Evolutionary conservation across 768 basidiomycete genomes (phyloP), one percentile per base, ranked within the genome.

Genomic region (Russula sp.): DNA sequence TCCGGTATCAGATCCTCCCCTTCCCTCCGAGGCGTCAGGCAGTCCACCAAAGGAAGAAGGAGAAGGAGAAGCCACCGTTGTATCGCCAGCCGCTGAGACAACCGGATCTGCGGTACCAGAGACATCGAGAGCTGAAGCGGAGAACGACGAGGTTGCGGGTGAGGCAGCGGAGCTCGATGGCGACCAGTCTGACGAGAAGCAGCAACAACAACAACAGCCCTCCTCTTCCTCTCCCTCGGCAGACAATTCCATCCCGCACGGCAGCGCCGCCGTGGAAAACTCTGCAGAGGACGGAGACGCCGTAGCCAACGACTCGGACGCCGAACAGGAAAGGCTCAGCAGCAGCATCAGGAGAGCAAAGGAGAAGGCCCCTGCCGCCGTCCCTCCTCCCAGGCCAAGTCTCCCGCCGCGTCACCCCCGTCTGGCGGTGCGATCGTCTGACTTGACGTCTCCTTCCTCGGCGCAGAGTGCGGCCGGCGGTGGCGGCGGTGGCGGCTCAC

Each of bases 401-500:
- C 61, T 20, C 29, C 50, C 61, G 29, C 64, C 64, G 43, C 64
- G 61, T 32, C 57, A 58, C 41, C 61, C 61, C 10, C 51, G 41
- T 36, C 54, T 41, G 35, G 29, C 60, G n/a, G 49, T 46, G 42
- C 60, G 48, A 20, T 13, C 49, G 39, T 47, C 36, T 22, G 41
- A 47, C n/a, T 18, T n/a, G 11, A 11, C 36, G 5, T 22, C 61
- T 22, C 11, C 46, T 29, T 29, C 25, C 25, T 29, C 25, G 25
- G 25, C 25, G 25, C 25, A 29, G 25, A 29, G 25, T 29, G 25
- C 25, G 25, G 25, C n/a, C n/a, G n/a, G n/a, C n/a, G n/a, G n/a
- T n/a, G n/a, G n/a, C n/a, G n/a, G n/a, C n/a, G n/a, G n/a, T n/a
- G n/a, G n/a, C n/a, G n/a, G 25, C 25, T 29, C 25, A 3, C 25